phyloP scores from a whole-genome alignment of 192 early-diverging fungal genomes.

The Coemansia sp. region DNA sequence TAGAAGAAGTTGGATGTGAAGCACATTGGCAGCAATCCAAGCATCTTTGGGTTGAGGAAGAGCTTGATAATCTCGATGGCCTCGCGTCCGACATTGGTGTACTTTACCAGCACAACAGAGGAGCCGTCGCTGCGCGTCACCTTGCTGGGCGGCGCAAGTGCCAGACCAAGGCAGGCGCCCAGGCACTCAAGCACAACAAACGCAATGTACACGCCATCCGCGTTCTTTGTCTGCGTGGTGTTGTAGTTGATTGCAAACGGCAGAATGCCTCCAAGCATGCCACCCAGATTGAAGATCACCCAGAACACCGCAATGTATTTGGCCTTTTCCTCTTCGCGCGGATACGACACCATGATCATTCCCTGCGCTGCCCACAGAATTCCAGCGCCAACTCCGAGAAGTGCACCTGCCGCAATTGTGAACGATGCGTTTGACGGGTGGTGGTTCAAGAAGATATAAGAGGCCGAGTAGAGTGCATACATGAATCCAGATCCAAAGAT shows the following conservation, averaged over 20 bases:
- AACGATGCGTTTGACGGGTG: conserved; percentile 59
- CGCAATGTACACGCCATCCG: conserved; percentile 72
- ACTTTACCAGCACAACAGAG: conserved; percentile 66
- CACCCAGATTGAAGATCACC: conserved; percentile 86
- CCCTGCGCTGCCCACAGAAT: conserved; percentile 79
- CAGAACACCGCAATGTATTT: conserved; percentile 84
- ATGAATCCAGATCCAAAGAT: conserved; percentile 67
- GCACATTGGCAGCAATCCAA: conserved; percentile 74
- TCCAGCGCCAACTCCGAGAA: conserved; percentile 83
- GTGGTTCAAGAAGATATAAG: conserved; percentile 72
- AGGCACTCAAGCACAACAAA: conserved; percentile 78
- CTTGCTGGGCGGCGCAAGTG: conserved; percentile 63
- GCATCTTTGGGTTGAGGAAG: conserved; percentile 74
- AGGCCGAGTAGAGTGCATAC: conserved; percentile 77
- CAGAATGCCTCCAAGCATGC: conserved; percentile 75
- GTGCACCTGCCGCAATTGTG: conserved; percentile 71
- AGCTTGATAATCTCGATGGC: conserved; percentile 69
- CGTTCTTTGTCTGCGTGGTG: conserved; percentile 33
- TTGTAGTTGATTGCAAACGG: conserved; percentile 73
- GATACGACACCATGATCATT: conserved; percentile 86
- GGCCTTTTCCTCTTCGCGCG: conserved; percentile 78
- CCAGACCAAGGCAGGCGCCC: conserved; percentile 62
- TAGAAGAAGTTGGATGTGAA: conserved; percentile 87
- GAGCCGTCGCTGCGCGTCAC: conserved; percentile 72
- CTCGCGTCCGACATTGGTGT: conserved; percentile 65